Evolutionary conservation across 805 yeast species (phyloP).

Genomic region (Candida glaebosa): DNA sequence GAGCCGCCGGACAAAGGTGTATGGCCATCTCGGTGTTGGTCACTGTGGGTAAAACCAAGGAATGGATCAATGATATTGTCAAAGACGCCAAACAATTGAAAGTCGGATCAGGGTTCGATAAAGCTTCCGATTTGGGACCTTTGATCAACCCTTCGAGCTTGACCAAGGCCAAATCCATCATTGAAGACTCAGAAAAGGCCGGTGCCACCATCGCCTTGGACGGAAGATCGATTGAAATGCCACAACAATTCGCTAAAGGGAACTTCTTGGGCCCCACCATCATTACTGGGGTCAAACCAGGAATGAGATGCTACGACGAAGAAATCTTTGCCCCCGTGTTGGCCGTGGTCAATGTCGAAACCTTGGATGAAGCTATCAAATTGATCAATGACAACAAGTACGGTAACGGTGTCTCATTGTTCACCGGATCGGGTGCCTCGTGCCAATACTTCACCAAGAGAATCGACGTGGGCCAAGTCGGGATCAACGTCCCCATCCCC

Average conservation of each 20-base stretch:
- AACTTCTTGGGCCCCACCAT: conserved; percentile 74
- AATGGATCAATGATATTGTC: conserved; percentile 61
- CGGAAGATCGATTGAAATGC: conserved; percentile 51
- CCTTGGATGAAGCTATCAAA: conserved; percentile 65
- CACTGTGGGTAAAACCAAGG: conserved; percentile 63
- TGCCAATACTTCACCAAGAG: conserved; percentile 67
- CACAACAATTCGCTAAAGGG: conserved; percentile 44
- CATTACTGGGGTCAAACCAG: conserved; percentile 57
- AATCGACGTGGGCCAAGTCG: conserved; percentile 74
- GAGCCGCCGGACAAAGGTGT: conserved; percentile 84
- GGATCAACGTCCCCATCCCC: conserved; percentile 76
- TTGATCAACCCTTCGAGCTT: conserved; percentile 61
- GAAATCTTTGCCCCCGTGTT: conserved; percentile 79
- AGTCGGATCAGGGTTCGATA: conserved; percentile 65
- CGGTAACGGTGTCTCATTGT: conserved; percentile 71
- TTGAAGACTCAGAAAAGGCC: conserved; percentile 50
- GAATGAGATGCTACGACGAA: conserved; percentile 69
- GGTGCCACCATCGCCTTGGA: conserved; percentile 65
- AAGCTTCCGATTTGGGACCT: conserved; percentile 66
- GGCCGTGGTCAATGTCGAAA: conserved; percentile 55
- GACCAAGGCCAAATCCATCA: conserved; percentile 52
- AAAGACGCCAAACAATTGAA: conserved; percentile 53
- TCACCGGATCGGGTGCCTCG: conserved; percentile 66
- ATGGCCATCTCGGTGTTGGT: conserved; percentile 75
- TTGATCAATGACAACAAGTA: conserved; percentile 55